These are phyloP conservation scores for Tetrastigma voinierianum DNA, from an alignment of 164 flowering plant species.

Conservation along the genomic window DNA sequence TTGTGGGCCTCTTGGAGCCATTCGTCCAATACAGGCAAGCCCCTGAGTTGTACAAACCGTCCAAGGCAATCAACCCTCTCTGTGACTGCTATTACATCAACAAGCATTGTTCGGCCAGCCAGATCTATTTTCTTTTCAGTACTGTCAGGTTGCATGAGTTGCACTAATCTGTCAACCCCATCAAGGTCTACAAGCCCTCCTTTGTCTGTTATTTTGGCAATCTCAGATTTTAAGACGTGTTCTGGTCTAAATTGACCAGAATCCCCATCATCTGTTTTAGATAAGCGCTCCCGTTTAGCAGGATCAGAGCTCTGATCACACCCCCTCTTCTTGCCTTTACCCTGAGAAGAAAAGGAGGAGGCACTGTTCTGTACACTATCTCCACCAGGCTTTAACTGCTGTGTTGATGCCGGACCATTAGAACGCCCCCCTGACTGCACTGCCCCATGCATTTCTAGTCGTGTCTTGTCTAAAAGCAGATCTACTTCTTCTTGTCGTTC, in stretches of 20 bases:
- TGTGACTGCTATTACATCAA: slow-evolving; percentile 71
- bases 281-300: slow-evolving; percentile 61
- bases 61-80: slow-evolving; percentile 75
- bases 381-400: slow-evolving; percentile 65
- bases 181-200: slow-evolving; percentile 72
- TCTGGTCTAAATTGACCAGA: slow-evolving; percentile 47
- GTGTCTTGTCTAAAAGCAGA: slow-evolving; percentile 63
- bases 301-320: slow-evolving; percentile 72
- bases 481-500: slow-evolving; percentile 89
- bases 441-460: slow-evolving; percentile 81
- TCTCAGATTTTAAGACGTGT: slow-evolving; percentile 54
- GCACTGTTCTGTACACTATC: slow-evolving; percentile 62
- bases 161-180: slow-evolving; percentile 77
- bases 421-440: slow-evolving; percentile 77
- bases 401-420: slow-evolving; percentile 60
- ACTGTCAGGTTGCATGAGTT: slow-evolving; percentile 69
- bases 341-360: slow-evolving; percentile 56
- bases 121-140: slow-evolving; percentile 66
- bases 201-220: slow-evolving; percentile 72
- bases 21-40: slow-evolving; percentile 76
- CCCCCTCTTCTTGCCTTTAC: slow-evolving; percentile 80
- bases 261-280: slow-evolving; percentile 63
- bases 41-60: slow-evolving; percentile 78
- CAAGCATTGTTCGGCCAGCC: slow-evolving; percentile 64
- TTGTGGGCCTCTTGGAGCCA: slow-evolving; percentile 95